Base-by-base conservation (phyloP, 768 basidiomycete genomes). In the Tricholoma terreum region DNA sequence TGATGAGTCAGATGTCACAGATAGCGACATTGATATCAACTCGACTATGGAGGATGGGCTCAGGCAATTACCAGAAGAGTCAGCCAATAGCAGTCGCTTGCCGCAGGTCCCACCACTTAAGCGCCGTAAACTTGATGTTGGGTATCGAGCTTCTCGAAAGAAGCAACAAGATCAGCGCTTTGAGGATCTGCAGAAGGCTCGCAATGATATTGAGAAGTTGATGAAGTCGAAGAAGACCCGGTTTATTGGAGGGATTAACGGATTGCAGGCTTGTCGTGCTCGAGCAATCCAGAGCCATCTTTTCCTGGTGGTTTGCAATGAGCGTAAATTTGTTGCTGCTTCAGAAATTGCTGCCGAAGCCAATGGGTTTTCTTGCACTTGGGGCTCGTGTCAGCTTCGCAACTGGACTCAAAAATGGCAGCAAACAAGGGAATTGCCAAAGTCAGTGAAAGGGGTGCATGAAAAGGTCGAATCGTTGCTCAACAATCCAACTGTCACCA, bases 351-450 rank as follows among this genome's bases (percentile, higher is more conserved):
- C 56, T 6, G 57, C 63, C 22, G 56, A 62, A 30, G 56, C 27
- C 19, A 57, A 65, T 15, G 64, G 65, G 12, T 67, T 67, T 58
- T 34, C 62, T 12, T 36, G 52, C n/a, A 40, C 22, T 27, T 65
- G 60, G 57, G 54, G 57, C 36, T 15, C 54, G 19, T 38, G 61
- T 3, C 30, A 15, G 33, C 45, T 62, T 7, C 50, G 61, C 8
- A 11, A 14, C 21, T 61, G 63, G 63, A 58, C 58, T 14, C 54
- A 40, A 21, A 30, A 12, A 31, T 64, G 58, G 58, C 43, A 61
- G 4, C 19, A 33, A n/a, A 21, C n/a, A 15, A 54, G 61, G 5
- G 19, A 36, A 12, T 34, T 61, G 9, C 63, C 63, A 27, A 36
- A 11, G n/a, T 61, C 63, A n/a, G 21, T 36, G 1, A 46, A 45